phyloP scores from a whole-genome alignment of 2,329 filamentous ascomycete species.

The Talaromyces sp. region DNA sequence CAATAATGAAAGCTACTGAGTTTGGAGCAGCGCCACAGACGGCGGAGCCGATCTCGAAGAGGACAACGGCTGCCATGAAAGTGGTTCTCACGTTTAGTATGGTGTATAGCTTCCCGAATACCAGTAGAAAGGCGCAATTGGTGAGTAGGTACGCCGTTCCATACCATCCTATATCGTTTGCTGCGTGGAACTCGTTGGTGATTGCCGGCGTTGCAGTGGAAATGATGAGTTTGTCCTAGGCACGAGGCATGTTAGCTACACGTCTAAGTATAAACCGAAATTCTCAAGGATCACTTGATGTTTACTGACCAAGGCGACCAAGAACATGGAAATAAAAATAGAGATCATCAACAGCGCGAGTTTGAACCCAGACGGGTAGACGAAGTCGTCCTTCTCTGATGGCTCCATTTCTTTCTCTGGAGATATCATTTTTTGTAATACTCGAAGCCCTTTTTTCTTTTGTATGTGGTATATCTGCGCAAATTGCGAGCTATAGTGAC shows the following conservation, averaged over 20 bases:
- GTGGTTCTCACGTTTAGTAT: not conserved
- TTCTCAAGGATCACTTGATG: no score
- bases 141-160: constrained; percentile 38
- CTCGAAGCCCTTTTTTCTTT: no score
- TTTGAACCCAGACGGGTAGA: constrained; percentile 1
- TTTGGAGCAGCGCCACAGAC: constrained; percentile 34
- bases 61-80: constrained; percentile 37
- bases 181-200: constrained; percentile 5
- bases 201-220: constrained; percentile 4
- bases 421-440: not conserved
- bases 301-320: constrained; percentile 1
- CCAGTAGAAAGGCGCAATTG: constrained; percentile 23
- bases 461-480: not conserved
- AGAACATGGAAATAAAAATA: constrained; percentile 4
- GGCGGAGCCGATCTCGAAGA: constrained; percentile 42
- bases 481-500: not conserved
- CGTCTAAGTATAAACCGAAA: not conserved
- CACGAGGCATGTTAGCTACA: not conserved
- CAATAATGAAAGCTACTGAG: constrained; percentile 24
- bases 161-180: constrained; percentile 7
- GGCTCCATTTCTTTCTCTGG: not conserved
- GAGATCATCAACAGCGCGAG: constrained; percentile 1
- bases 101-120: constrained; percentile 39
- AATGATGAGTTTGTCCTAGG: constrained; percentile 7
- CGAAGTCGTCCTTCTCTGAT: not conserved